Evolutionary conservation across 2,329 filamentous ascomycete species (phyloP), one percentile per base, ranked within the genome.

Genomic region (Tolypocladium nubicola): DNA sequence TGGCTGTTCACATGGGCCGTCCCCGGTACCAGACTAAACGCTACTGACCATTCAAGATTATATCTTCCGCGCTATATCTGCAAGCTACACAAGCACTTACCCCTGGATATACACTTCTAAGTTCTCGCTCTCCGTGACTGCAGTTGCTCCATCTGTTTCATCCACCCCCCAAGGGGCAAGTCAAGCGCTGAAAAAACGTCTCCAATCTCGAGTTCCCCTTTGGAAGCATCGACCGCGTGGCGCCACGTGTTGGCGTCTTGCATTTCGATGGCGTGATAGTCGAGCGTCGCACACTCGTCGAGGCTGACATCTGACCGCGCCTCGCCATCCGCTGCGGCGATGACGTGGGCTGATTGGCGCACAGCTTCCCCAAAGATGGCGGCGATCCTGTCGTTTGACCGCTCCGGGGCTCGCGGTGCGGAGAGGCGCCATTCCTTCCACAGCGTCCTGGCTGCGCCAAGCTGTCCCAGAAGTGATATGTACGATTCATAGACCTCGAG

Each of bases 381-480:
- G 3, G 35, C 57, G 37, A 63, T 26, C 10, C 35, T 43, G 19
- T 56, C 57, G 16, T 52, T 16, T 19, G 37, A 13, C 10, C 26
- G 50, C 13, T 37, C 49, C 30, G 35, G 38, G 11, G 53, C 52
- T 21, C 47, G 23, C 5, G 38, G 52, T 7, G 53, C 56, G 14
- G 61, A 61, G 23, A 57, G 54, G 37, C 57, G 65, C 64, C 66
- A 66, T 61, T 71, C 70, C 52, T 66, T 67, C 64, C 65, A 65
- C 16, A 73, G 59, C 33, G 65, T 70, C 41, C 67, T 60, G 10
- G 63, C 58, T 7, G 69, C 68, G 9, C 70, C 69, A 10, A 73
- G 62, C 16, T 65, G 62, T 7, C 67, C 68, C 21, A 73, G 59
- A 6, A 69, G 59, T 35, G 49, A 47, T 38, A 72, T 61, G 58